Evolutionary conservation across 495 filamentous ascomycete species (phyloP).

Genomic region (Penicillium crystallinum): DNA sequence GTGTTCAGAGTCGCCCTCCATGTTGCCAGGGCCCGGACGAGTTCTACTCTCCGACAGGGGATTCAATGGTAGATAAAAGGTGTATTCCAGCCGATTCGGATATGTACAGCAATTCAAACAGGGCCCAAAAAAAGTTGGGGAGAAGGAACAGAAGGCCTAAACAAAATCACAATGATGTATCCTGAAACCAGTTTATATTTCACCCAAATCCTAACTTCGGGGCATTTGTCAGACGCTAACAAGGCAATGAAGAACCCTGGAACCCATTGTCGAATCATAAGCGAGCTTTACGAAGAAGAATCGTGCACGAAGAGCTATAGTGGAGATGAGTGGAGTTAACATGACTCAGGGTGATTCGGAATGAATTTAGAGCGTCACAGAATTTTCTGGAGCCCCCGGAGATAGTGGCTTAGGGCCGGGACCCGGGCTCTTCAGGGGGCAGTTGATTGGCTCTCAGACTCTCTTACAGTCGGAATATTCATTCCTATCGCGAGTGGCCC

Average conservation of each 20-base stretch:
- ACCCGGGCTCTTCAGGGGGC: background rate
- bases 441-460: background rate
- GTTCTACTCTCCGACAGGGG: conserved; percentile 8
- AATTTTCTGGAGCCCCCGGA: background rate
- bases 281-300: background rate
- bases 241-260: background rate
- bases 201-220: background rate
- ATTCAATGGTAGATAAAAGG: conserved; percentile 13
- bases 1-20: conserved; percentile 18
- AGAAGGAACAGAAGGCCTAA: background rate
- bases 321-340: background rate
- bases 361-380: background rate
- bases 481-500: background rate
- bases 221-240: conserved; percentile 2
- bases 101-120: too few species aligned
- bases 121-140: conserved; percentile 5
- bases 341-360: conserved; percentile 3
- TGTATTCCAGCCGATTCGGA: too few species aligned
- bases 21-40: conserved; percentile 9
- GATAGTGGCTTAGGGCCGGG: background rate
- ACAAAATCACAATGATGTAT: background rate
- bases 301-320: background rate
- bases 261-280: background rate
- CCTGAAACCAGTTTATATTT: background rate
- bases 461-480: background rate